Percentiles rank a stretch among this genome's conserved stretches.
Conservation (phyloP, 108 stramenopile genomes). For the Schizochytrium sp. region DNA sequence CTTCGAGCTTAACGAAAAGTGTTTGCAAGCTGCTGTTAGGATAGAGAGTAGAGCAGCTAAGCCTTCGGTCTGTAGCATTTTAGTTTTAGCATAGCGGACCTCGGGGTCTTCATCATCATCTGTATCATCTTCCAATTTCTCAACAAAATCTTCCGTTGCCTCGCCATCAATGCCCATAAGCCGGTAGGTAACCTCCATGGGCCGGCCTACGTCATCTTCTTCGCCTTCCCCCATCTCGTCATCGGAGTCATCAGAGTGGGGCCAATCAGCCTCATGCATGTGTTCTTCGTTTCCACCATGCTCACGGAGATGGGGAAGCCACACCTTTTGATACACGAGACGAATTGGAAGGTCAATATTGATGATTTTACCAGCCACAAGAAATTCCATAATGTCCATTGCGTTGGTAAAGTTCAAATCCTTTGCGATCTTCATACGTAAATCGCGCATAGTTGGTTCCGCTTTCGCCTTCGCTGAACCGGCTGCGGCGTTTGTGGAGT, state of each 20-base stretch:
- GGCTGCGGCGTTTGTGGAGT: neutral
- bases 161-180: constrained; percentile 58
- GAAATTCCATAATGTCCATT: constrained; percentile 58
- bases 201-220: constrained; percentile 54
- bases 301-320: constrained; percentile 20
- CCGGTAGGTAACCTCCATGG: constrained; percentile 60
- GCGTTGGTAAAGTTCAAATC: constrained; percentile 66
- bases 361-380: constrained; percentile 41
- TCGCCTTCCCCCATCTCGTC: constrained; percentile 41
- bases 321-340: constrained; percentile 3
- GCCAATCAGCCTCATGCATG: neutral
- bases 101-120: neutral
- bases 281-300: neutral
- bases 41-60: neutral
- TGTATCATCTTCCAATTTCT: neutral
- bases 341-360: neutral
- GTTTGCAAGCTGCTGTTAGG: neutral
- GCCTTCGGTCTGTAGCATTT: constrained; percentile 1
- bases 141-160: constrained; percentile 55
- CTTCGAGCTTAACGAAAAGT: neutral
- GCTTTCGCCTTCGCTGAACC: neutral
- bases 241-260: constrained; percentile 16
- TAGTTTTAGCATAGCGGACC: neutral
- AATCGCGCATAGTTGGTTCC: constrained; percentile 72
- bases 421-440: constrained; percentile 67